Evolutionary conservation across 345 rosid species (phyloP).

Genomic region (Eucalyptus curtisii): DNA sequence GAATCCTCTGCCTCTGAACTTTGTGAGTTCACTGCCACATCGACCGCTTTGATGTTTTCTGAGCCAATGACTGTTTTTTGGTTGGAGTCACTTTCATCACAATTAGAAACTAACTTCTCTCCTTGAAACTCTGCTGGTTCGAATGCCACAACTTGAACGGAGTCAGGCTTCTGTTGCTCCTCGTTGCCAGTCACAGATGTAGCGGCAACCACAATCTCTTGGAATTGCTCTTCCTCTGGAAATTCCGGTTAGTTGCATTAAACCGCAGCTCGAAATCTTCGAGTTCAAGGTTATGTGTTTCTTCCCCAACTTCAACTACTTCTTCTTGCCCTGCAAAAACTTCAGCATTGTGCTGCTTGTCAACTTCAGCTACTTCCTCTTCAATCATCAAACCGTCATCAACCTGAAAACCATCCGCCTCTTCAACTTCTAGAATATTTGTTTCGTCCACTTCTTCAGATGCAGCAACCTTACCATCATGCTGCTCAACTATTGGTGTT

Average conservation of each 20-base stretch:
- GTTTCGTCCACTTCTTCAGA: not conserved
- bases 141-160: not conserved
- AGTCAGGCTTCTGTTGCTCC: not conserved
- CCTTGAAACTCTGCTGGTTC: not conserved
- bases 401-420: not conserved
- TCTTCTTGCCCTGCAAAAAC: not conserved
- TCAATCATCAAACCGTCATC: not conserved
- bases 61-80: not conserved
- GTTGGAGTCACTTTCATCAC: not conserved
- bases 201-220: not conserved
- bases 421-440: not conserved
- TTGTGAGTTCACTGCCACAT: not conserved
- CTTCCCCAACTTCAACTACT: not conserved
- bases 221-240: not conserved
- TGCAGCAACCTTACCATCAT: not conserved
- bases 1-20: not conserved
- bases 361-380: not conserved
- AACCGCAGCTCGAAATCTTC: not conserved
- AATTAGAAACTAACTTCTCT: not conserved
- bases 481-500: not conserved
- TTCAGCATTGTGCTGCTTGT: not conserved
- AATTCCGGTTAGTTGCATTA: not conserved
- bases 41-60: not conserved
- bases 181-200: not conserved
- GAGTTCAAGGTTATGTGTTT: not conserved